Evolutionary conservation across 2,329 filamentous ascomycete genomes (phyloP).

Genomic region (Didymella keratinophila): DNA sequence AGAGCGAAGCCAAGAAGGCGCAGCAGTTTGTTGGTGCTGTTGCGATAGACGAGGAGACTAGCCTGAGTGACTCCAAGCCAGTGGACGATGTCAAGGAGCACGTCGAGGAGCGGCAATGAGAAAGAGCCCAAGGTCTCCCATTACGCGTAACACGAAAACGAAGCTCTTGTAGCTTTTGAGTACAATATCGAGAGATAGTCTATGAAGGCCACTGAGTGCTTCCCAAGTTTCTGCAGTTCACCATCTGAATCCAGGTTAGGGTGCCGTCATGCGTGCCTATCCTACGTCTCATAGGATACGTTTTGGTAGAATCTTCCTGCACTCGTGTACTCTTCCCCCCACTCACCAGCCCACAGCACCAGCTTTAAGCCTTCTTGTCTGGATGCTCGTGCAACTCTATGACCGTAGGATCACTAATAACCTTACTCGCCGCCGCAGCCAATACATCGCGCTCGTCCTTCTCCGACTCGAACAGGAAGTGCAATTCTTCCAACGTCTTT

Average conservation of each 20-base stretch:
- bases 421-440: conserved; percentile 33
- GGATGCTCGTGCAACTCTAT: conserved; percentile 36
- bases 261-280: no score
- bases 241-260: no score
- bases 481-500: conserved; percentile 46
- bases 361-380: conserved; percentile 34
- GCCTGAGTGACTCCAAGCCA: conserved; percentile 16
- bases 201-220: no score
- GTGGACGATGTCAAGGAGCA: conserved; percentile 12
- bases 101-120: conserved; percentile 5
- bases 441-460: conserved; percentile 33
- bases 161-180: no score
- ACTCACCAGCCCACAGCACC: no score
- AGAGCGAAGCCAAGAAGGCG: conserved; percentile 38
- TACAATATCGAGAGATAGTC: no score
- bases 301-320: no score
- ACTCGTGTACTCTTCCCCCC: no score
- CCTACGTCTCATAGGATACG: no score
- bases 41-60: conserved; percentile 40
- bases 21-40: conserved; percentile 19
- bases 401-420: conserved; percentile 27
- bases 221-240: no score
- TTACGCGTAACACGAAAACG: no score
- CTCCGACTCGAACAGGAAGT: conserved; percentile 45
- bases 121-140: background rate